Percentiles rank a stretch among this genome's conserved stretches.
phyloP scores from a whole-genome alignment of 2,329 filamentous ascomycete species.

The Dothideomycetes sp. region DNA sequence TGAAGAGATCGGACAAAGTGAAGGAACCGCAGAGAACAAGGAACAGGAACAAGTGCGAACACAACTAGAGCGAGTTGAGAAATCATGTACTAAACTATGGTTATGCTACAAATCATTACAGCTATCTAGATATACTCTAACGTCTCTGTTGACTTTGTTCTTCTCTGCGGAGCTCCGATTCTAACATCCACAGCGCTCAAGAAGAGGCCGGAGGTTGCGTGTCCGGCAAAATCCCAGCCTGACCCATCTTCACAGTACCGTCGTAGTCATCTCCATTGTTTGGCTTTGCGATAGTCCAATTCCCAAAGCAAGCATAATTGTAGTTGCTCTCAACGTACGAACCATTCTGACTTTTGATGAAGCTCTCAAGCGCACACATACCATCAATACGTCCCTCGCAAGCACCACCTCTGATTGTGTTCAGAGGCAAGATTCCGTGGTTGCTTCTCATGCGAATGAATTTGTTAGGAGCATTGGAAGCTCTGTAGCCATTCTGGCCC shows the following conservation, averaged over 20 bases:
- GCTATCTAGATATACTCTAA: too few species aligned
- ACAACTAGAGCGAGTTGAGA: too few species aligned
- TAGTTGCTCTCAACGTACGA: conserved; percentile 36
- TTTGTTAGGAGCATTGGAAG: conserved; percentile 34
- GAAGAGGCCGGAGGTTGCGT: too few species aligned
- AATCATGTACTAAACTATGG: too few species aligned
- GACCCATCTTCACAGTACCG: conserved; percentile 25
- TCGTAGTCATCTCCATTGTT: conserved; percentile 36
- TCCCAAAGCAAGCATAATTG: conserved; percentile 40
- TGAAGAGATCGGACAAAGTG: too few species aligned
- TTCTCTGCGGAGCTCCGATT: too few species aligned
- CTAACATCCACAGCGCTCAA: too few species aligned
- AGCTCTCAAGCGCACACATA: conserved; percentile 35
- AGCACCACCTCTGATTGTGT: conserved; percentile 38
- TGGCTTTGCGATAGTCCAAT: conserved; percentile 35
- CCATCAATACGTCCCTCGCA: conserved; percentile 38
- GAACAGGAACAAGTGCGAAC: too few species aligned
- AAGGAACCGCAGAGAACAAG: too few species aligned
- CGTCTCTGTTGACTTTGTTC: too few species aligned
- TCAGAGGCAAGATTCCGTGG: conserved; percentile 40
- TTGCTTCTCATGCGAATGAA: conserved; percentile 44
- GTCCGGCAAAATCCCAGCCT: conserved; percentile 3
- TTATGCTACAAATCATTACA: too few species aligned
- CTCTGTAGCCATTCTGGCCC: conserved; percentile 38
- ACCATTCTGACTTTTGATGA: conserved; percentile 34